These are phyloP conservation scores for Hsuehochloa calcarea DNA, from an alignment of 176 grass and related monocot species.

Conservation along the genomic window DNA sequence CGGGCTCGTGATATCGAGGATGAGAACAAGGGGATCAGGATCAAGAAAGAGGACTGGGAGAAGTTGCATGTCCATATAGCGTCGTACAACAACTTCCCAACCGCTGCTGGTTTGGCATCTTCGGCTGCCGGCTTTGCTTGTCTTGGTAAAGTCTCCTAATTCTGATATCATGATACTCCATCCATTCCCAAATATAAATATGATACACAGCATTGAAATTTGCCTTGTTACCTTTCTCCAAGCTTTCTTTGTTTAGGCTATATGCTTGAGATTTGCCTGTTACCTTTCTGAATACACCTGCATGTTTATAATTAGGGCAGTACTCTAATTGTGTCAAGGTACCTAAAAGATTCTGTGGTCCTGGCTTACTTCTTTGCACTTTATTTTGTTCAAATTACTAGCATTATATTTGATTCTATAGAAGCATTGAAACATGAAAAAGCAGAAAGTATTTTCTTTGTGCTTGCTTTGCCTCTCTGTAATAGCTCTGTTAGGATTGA, in stretches of 20 bases:
- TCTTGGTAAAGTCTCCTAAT: slow-evolving; percentile 53
- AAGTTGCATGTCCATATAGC: slow-evolving; percentile 79
- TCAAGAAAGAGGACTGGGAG: slow-evolving; percentile 83
- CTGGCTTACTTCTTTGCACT: background rate
- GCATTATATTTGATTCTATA: background rate
- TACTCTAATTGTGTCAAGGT: background rate
- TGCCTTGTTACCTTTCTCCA: background rate
- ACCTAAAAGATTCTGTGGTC: background rate
- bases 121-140: slow-evolving; percentile 91
- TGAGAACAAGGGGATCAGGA: slow-evolving; percentile 56
- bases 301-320: background rate
- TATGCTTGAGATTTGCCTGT: background rate
- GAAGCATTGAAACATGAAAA: background rate
- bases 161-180: background rate
- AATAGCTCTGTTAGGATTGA: background rate
- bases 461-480: background rate
- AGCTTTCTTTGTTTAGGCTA: background rate
- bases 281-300: background rate
- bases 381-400: background rate
- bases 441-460: background rate
- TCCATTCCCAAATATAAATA: background rate
- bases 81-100: slow-evolving; percentile 92
- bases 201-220: background rate
- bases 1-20: slow-evolving; percentile 60
- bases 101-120: slow-evolving; percentile 85